Base-by-base conservation (phyloP, 805 yeast genomes). In the Cyberlindnera veronae region DNA sequence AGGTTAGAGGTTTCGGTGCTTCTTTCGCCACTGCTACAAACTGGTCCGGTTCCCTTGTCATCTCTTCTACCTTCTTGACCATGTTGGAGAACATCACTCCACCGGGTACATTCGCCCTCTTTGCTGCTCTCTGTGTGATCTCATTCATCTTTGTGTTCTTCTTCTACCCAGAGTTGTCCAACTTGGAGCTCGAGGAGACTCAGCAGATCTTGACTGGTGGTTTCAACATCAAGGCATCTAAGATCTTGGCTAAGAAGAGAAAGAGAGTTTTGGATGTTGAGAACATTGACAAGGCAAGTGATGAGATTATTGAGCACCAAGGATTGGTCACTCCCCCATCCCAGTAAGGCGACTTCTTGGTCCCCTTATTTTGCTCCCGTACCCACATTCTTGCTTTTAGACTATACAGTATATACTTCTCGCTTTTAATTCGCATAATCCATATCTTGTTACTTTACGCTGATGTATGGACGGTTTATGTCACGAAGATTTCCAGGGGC, bases 1-100 rank as follows among this genome's bases (percentile, higher is more conserved):
- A 80, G 46, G 96, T 91, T 24, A 79, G 99, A 61, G 95, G 96
- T 44, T 73, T 88, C 34, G 98, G 98, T 45, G 81, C 89, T 9
- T 86, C 95, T 43, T 82, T 78, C 55, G 89, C 96, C 2, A 87
- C 97, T 11, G 91, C 93, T 13, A 81, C 90, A 32, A 91, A 91
- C 68, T 91, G 99, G 99, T 78, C 88, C 6, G 98, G 98, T 37
- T 88, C 96, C 18, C 69, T 91, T 53, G 83, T 86, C 30, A 87
- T 93, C 59, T 86, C 97, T 1, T 77, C 96, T 3, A 85, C 96
- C 0, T 91, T 90, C 66, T 73, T 93, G 62, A 91, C 98, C 21
- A 89, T 91, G 97, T 74, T 93, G 67, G 77, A 86, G 59, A 84
- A 79, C 51, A 88, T 93, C 48, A 87, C 98, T 1, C 97, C 98